These are phyloP conservation scores for Catharanthus roseus DNA, from an alignment of 257 asterid genomes.

Conservation along the genomic window DNA sequence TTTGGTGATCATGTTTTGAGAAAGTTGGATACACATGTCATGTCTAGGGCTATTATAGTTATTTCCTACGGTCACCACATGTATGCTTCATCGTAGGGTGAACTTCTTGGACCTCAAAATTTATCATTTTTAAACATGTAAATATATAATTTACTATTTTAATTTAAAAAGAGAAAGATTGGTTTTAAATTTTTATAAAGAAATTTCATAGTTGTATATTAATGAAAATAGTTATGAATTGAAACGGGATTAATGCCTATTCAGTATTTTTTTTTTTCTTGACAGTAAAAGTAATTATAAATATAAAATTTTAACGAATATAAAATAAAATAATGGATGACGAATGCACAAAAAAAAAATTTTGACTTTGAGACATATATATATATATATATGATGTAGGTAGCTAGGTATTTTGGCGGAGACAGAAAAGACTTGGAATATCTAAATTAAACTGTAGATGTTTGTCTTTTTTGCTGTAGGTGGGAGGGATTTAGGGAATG, in stretches of 20 bases:
- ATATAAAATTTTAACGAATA: background rate
- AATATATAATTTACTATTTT: no score
- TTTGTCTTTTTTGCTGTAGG: background rate
- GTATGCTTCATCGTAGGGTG: background rate
- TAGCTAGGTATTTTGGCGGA: background rate
- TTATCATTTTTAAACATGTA: no score
- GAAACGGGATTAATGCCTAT: background rate
- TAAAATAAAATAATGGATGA: no score
- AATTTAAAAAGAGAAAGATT: no score
- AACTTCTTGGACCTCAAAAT: background rate
- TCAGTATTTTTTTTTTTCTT: background rate
- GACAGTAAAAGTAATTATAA: no score
- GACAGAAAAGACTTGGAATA: background rate
- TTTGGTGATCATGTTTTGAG: background rate
- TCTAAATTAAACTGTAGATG: background rate
- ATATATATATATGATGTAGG: no score
- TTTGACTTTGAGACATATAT: background rate
- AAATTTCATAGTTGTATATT: no score
- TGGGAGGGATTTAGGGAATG: background rate
- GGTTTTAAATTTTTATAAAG: no score
- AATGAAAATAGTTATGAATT: background rate
- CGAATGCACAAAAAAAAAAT: background rate
- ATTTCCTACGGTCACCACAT: slow-evolving; percentile 11
- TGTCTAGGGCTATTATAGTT: background rate
- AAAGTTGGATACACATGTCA: background rate